These are phyloP conservation scores for Pseudogymnoascus sp. DNA, from an alignment of 2,329 filamentous ascomycete species.

Conservation along the genomic window DNA sequence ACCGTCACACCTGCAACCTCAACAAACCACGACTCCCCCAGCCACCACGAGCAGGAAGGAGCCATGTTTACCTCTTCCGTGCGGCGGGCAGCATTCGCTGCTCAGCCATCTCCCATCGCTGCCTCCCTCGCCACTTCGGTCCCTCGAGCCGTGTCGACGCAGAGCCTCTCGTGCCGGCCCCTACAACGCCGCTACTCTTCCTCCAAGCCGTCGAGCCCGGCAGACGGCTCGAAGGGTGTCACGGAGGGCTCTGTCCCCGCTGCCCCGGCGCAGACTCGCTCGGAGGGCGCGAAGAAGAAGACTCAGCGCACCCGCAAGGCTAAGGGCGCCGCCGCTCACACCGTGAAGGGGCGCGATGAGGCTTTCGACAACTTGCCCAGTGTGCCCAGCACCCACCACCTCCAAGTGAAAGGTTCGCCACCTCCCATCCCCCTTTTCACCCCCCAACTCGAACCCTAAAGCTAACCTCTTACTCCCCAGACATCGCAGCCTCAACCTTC, in stretches of 20 bases:
- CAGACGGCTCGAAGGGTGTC: slow-evolving; percentile 28
- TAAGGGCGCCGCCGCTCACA: slow-evolving; percentile 39
- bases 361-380: slow-evolving; percentile 55
- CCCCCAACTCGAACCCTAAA: background rate
- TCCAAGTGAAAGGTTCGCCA: slow-evolving; percentile 53
- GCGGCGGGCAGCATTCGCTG: slow-evolving; percentile 24
- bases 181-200: slow-evolving; percentile 30
- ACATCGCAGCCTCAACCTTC: slow-evolving; percentile 82
- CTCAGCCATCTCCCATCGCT: slow-evolving; percentile 22
- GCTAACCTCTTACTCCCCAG: slow-evolving; percentile 40
- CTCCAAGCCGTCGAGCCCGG: slow-evolving; percentile 32
- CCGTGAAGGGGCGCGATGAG: slow-evolving; percentile 33
- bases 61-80: slow-evolving; percentile 26
- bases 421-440: background rate
- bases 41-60: slow-evolving; percentile 14
- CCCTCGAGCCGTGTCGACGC: slow-evolving; percentile 21
- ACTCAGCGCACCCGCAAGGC: slow-evolving; percentile 44
- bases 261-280: slow-evolving; percentile 20
- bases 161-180: slow-evolving; percentile 23
- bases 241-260: slow-evolving; percentile 15
- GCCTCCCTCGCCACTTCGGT: slow-evolving; percentile 20
- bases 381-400: slow-evolving; percentile 67
- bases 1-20: slow-evolving; percentile 8
- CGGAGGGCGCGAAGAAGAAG: slow-evolving; percentile 24
- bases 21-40: background rate